These are phyloP conservation scores for Cutaneotrichosporon curvatum DNA, from an alignment of 1,284 basidiomycete species.

Conservation along the genomic window DNA sequence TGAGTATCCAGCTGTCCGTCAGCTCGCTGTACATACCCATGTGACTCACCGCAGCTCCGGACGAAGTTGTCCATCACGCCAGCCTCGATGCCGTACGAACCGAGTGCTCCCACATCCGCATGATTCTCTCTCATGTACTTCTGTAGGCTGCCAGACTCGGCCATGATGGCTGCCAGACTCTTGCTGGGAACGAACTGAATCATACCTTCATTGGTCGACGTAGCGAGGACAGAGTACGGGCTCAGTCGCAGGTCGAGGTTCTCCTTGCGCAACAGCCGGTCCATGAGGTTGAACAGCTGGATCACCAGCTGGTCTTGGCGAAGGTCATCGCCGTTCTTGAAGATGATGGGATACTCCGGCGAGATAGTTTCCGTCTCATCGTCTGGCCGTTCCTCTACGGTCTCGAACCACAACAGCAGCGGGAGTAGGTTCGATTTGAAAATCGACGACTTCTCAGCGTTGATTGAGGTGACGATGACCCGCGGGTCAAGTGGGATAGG, in stretches of 20 bases:
- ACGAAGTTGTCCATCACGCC: constrained; percentile 93
- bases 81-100: constrained; percentile 86
- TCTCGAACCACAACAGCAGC: constrained; percentile 81
- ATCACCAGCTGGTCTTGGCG: constrained; percentile 55
- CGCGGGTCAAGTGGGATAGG: constrained; percentile 84
- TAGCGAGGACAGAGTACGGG: constrained; percentile 90
- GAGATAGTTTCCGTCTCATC: constrained; percentile 27
- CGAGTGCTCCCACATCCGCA: constrained; percentile 85
- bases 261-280: constrained; percentile 84
- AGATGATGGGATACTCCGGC: constrained; percentile 82
- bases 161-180: constrained; percentile 86
- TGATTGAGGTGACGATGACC: constrained; percentile 73
- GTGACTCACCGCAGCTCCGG: constrained; percentile 78
- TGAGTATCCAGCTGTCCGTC: constrained; percentile 79
- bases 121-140: constrained; percentile 79
- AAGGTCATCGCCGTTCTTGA: constrained; percentile 98
- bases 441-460: constrained; percentile 82
- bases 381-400: constrained; percentile 28
- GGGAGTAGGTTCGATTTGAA: constrained; percentile 98
- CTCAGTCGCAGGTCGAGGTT: constrained; percentile 89
- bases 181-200: constrained; percentile 93
- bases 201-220: constrained; percentile 88
- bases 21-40: background rate
- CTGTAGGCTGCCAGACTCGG: constrained; percentile 82
- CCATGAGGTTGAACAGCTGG: constrained; percentile 49